These are phyloP conservation scores for Bassia scoparia DNA, from an alignment of 148 eudicot genomes.

Conservation along the genomic window DNA sequence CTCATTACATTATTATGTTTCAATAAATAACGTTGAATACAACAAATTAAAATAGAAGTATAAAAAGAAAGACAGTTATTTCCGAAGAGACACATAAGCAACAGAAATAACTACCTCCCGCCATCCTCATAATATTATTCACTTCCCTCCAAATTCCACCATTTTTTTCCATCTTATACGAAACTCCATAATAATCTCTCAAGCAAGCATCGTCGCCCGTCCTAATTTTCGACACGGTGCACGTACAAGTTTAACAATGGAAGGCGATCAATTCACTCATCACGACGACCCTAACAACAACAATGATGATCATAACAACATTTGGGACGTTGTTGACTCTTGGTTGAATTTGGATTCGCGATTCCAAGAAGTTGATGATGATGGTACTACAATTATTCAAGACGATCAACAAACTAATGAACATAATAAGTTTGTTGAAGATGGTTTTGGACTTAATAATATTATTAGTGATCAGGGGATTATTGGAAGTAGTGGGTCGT, in stretches of 20 bases:
- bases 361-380: background rate
- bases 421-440: background rate
- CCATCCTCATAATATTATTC: background rate
- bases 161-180: background rate
- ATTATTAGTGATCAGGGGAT: background rate
- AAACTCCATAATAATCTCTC: too few species aligned
- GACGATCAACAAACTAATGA: background rate
- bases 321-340: conserved; percentile 3
- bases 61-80: background rate
- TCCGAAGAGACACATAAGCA: background rate
- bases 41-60: background rate
- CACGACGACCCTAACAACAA: background rate
- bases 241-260: too few species aligned
- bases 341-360: background rate
- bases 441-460: background rate
- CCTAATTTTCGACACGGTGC: too few species aligned
- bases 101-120: conserved; percentile 29
- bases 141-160: background rate
- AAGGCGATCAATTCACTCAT: too few species aligned
- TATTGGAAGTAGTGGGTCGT: background rate
- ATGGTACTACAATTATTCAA: background rate
- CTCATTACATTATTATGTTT: too few species aligned
- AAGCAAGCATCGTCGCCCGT: background rate
- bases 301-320: background rate
- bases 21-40: too few species aligned